These are phyloP conservation scores for Dioscorea dumetorum DNA, from an alignment of 106 monocot species.

Conservation along the genomic window DNA sequence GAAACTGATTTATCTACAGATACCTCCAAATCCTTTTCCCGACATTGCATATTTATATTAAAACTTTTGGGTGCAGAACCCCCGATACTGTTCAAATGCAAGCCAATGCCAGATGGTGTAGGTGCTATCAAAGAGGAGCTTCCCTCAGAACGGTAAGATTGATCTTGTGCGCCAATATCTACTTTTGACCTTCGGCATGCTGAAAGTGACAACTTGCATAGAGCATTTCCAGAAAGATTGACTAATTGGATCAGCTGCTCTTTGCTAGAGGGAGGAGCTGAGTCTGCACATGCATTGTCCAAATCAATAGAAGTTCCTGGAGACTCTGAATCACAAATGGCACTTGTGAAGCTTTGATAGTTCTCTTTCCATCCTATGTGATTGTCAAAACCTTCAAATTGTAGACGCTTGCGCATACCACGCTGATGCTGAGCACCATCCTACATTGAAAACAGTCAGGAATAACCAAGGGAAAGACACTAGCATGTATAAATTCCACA, in stretches of 20 bases:
- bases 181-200: background rate
- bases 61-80: slow-evolving; percentile 9
- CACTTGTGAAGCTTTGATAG: slow-evolving; percentile 1
- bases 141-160: slow-evolving; percentile 6
- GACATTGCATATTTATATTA: slow-evolving; percentile 9
- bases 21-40: slow-evolving; percentile 6
- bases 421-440: slow-evolving; percentile 31
- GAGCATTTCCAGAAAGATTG: slow-evolving; percentile 4
- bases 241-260: slow-evolving; percentile 1
- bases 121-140: slow-evolving; percentile 9
- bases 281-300: slow-evolving; percentile 17
- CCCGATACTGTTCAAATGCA: slow-evolving; percentile 56
- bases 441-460: slow-evolving; percentile 20
- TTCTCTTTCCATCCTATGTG: background rate
- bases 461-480: no score
- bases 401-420: slow-evolving; percentile 57
- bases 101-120: slow-evolving; percentile 48
- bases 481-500: background rate
- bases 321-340: slow-evolving; percentile 12
- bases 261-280: slow-evolving; percentile 3
- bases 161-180: background rate
- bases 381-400: slow-evolving; percentile 38
- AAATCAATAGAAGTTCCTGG: slow-evolving; percentile 6
- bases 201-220: background rate
- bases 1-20: background rate